phyloP scores from a whole-genome alignment of 345 rosid genomes.

The Pistacia integerrima region DNA sequence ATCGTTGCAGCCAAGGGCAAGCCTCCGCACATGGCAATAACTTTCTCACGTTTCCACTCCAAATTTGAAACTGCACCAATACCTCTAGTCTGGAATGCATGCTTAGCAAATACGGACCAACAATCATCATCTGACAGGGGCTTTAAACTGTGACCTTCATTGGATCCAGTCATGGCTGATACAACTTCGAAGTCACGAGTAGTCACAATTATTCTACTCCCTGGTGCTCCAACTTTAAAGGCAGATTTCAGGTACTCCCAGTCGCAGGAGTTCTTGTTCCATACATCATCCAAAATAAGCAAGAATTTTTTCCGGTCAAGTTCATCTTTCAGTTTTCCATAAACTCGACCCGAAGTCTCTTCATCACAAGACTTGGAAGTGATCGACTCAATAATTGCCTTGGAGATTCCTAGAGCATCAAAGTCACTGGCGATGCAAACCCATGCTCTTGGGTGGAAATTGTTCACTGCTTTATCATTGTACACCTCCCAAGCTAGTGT shows the following conservation, averaged over 20 bases:
- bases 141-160: neutral
- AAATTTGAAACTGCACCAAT: too few species aligned
- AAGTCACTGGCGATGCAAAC: neutral
- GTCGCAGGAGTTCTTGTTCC: too few species aligned
- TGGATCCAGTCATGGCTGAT: constrained; percentile 4
- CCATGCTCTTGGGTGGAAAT: neutral
- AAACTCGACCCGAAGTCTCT: too few species aligned
- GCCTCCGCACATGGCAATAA: constrained; percentile 19
- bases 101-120: constrained; percentile 13
- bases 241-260: constrained; percentile 2
- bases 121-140: constrained; percentile 18
- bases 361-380: neutral
- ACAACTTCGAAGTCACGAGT: neutral
- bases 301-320: neutral
- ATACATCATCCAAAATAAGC: neutral
- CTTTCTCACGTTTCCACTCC: neutral
- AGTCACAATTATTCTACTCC: neutral
- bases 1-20: constrained; percentile 26
- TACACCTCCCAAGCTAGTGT: neutral
- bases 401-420: neutral
- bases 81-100: constrained; percentile 18
- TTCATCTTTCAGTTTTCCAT: too few species aligned
- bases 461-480: neutral
- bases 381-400: neutral
- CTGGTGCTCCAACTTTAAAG: neutral